Evolutionary conservation across 2,329 filamentous ascomycete genomes (phyloP).

Genomic region (Peltaster fructicola): DNA sequence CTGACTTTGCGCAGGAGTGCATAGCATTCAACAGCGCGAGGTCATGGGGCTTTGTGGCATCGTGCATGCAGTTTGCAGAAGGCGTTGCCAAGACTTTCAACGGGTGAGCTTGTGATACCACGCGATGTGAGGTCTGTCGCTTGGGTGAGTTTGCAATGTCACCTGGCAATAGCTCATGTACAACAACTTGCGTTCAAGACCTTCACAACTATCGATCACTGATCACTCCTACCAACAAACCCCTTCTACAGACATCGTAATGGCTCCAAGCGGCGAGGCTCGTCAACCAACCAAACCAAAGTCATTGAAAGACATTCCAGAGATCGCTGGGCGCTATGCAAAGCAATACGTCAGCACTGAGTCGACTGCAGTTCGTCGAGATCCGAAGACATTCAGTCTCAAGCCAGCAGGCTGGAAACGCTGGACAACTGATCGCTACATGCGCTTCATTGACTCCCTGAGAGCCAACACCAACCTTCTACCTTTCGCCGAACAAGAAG

Average conservation of each 20-base stretch:
- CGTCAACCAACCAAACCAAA: too few species aligned
- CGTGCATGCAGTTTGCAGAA: slow-evolving; percentile 14
- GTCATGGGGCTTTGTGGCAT: slow-evolving; percentile 17
- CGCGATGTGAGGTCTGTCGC: too few species aligned
- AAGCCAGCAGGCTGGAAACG: slow-evolving; percentile 10
- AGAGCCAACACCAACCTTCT: slow-evolving; percentile 6
- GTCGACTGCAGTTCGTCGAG: slow-evolving; percentile 1
- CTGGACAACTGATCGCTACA: slow-evolving; percentile 7
- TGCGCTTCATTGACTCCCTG: slow-evolving; percentile 5
- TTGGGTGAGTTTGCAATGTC: too few species aligned
- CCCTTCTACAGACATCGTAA: too few species aligned
- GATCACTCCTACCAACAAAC: too few species aligned
- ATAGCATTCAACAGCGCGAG: slow-evolving; percentile 20
- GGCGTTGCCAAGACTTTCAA: slow-evolving; percentile 11
- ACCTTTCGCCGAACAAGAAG: slow-evolving; percentile 5
- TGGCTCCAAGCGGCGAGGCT: too few species aligned
- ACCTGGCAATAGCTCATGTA: too few species aligned
- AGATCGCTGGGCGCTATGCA: slow-evolving; percentile 1
- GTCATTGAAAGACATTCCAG: slow-evolving; percentile 1
- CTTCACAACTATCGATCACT: too few species aligned
- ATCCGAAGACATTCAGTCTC: slow-evolving; percentile 8
- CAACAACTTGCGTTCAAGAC: too few species aligned
- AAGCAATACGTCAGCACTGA: slow-evolving; percentile 1
- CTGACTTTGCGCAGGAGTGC: slow-evolving; percentile 19
- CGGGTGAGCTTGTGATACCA: too few species aligned